Conservation (phyloP, 1,139 yeast genomes). For the Geotrichum citri-aurantii region DNA sequence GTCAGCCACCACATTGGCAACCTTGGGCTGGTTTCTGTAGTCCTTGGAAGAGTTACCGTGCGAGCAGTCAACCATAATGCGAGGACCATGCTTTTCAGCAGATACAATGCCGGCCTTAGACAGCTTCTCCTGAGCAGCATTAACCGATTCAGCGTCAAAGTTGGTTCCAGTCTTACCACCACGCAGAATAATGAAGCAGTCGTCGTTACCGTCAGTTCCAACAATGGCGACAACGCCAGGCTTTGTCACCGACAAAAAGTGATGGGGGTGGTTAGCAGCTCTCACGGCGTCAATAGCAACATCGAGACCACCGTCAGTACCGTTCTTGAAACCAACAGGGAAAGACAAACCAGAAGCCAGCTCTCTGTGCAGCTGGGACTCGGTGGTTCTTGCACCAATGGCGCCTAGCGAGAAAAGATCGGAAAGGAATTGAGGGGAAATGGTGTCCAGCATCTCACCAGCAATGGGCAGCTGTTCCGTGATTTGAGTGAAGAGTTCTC, state of each 20-base stretch:
- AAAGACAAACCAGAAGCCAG: slow-evolving; percentile 92
- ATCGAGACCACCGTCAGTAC: slow-evolving; percentile 90
- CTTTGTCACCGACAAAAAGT: slow-evolving; percentile 94
- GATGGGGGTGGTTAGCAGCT: slow-evolving; percentile 90
- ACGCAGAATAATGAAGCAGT: slow-evolving; percentile 70
- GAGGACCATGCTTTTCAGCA: slow-evolving; percentile 34
- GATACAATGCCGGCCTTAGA: slow-evolving; percentile 34
- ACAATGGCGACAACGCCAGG: slow-evolving; percentile 95
- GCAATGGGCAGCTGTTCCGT: slow-evolving; percentile 85
- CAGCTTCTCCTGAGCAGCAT: slow-evolving; percentile 63
- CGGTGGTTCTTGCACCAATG: slow-evolving; percentile 98
- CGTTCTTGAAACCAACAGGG: slow-evolving; percentile 98
- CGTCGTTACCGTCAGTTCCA: slow-evolving; percentile 88
- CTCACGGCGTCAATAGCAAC: slow-evolving; percentile 93
- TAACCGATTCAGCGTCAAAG: slow-evolving; percentile 74
- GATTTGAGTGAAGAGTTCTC: slow-evolving; percentile 79
- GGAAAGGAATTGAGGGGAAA: slow-evolving; percentile 93
- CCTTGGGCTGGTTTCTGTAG: slow-evolving; percentile 90
- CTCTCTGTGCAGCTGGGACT: slow-evolving; percentile 96
- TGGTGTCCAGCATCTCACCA: slow-evolving; percentile 96
- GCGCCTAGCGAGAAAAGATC: slow-evolving; percentile 94
- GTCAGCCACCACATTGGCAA: slow-evolving; percentile 67
- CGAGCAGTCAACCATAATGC: slow-evolving; percentile 92
- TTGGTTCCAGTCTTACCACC: slow-evolving; percentile 95
- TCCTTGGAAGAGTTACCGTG: slow-evolving; percentile 96